Base-by-base conservation (phyloP, 2,329 filamentous ascomycete genomes). In the Clonostachys sp. region DNA sequence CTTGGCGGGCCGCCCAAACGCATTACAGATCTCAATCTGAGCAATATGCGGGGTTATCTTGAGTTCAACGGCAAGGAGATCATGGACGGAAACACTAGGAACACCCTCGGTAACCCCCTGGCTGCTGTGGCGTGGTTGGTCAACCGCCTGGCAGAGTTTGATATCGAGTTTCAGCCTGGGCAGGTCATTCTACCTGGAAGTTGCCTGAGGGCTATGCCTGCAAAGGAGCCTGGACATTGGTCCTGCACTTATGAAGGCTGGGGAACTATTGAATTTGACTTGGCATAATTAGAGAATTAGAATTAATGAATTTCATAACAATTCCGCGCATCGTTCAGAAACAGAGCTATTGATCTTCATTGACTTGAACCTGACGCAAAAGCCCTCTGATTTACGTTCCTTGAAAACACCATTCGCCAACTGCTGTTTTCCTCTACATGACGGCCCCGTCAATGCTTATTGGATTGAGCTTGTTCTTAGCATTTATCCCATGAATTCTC, bases 151-250 rank as follows among this genome's bases (percentile, higher is more conserved):
- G 51, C 53, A 14, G 52, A 48, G 20, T 60, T 51, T 13, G 55
- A 56, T 40, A 48, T 59, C 13, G 55, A 53, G 35, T 53, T 59
- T 16, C 41, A 50, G 13, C 49, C 57, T 14, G 57, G 58, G 1
- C 54, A 57, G 39, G 49, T 60, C 6, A 53, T 59, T 17, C 42
- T 60, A 13, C 57, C 57, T 8, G 55, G 56, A 9, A 59, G 57
- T 40, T 59, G 57, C 42, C 45, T 59, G 24, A 45, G 51, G 46
- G 57, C 57, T 2, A 52, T 59, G 41, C 55, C 55, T 5, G 58
- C 58, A 55, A 47, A 51, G 9, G 46, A 54, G 24, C 8, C 47
- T 10, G 57, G 57, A 1, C 49, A 49, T 24, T 58, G 55, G 55
- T 50, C 49, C 18, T 58, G 57, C 42, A 50, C 44, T 18, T 59